A percentile compares a stretch with the other conserved stretches of the same genome.
phyloP scores from a whole-genome alignment of 164 flowering plant genomes.

The Berberis vulgaris region DNA sequence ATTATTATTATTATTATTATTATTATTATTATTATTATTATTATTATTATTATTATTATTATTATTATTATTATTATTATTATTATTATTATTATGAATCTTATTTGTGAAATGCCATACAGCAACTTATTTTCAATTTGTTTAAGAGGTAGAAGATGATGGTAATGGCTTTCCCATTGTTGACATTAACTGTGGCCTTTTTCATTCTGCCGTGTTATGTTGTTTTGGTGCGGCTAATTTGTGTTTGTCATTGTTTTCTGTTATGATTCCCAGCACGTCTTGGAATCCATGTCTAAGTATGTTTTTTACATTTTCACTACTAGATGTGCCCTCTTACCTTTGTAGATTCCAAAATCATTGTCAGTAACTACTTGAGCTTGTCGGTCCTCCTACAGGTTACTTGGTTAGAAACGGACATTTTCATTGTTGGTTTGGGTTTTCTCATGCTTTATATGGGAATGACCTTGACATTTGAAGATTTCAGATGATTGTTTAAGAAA shows the following conservation, averaged over 20 bases:
- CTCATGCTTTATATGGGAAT: slow-evolving; percentile 99
- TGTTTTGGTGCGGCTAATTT: background rate
- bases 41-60: too few species aligned
- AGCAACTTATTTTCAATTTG: too few species aligned
- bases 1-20: too few species aligned
- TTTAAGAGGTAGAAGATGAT: too few species aligned
- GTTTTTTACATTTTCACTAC: background rate
- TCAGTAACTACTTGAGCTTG: slow-evolving; percentile 3
- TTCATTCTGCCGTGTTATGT: background rate
- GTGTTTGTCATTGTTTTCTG: background rate
- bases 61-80: too few species aligned
- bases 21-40: too few species aligned
- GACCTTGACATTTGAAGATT: slow-evolving; percentile 95
- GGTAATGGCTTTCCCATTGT: too few species aligned
- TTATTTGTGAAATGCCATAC: too few species aligned
- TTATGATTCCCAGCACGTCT: background rate
- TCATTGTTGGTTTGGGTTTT: slow-evolving; percentile 85
- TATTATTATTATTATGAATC: too few species aligned
- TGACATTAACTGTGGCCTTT: too few species aligned
- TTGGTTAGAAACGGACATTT: slow-evolving; percentile 89
- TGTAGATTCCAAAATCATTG: background rate
- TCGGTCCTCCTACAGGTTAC: slow-evolving; percentile 57
- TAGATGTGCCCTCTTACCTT: too few species aligned
- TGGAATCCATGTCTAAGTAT: too few species aligned
- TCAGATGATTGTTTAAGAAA: slow-evolving; percentile 77